phyloP scores from a whole-genome alignment of 441 rosid species.

The Pelargonium fulgidum region DNA sequence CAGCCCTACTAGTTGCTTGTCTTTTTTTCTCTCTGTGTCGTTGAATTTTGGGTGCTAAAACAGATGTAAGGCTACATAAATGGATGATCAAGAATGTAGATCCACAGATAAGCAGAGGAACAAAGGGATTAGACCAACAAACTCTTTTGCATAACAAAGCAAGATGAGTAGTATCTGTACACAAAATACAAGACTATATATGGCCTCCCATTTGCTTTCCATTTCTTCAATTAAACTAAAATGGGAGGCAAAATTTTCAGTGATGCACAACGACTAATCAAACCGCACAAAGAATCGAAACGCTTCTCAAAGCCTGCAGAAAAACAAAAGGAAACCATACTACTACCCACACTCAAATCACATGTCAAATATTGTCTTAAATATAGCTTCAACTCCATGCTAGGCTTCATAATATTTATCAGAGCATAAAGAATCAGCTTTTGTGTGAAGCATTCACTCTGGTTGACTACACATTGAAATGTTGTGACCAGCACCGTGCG shows the following conservation, averaged over 20 bases:
- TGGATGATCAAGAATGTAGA: too few relatives aligned
- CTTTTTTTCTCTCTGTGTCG: background rate
- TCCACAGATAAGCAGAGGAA: too few relatives aligned
- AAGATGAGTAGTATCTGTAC: slow-evolving; percentile 14
- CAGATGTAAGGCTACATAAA: too few relatives aligned
- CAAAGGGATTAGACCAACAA: too few relatives aligned
- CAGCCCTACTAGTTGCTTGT: too few relatives aligned
- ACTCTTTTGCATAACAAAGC: background rate
- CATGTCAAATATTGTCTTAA: background rate
- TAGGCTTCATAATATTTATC: slow-evolving; percentile 1
- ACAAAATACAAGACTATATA: slow-evolving; percentile 19
- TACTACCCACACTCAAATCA: background rate
- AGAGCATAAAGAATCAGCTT: slow-evolving; percentile 7
- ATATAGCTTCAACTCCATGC: slow-evolving; percentile 13
- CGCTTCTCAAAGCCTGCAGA: slow-evolving; percentile 10
- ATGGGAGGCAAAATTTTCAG: background rate
- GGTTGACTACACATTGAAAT: background rate
- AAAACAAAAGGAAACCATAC: background rate
- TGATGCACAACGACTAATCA: slow-evolving; percentile 18
- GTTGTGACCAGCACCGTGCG: background rate
- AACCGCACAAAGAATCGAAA: slow-evolving; percentile 24
- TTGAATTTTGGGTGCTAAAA: background rate
- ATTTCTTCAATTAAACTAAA: slow-evolving; percentile 8
- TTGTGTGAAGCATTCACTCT: background rate
- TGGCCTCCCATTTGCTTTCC: slow-evolving; percentile 11